A percentile compares a stretch with the other conserved stretches of the same genome.
phyloP scores from a whole-genome alignment of 345 rosid genomes.

The Viola odorata region DNA sequence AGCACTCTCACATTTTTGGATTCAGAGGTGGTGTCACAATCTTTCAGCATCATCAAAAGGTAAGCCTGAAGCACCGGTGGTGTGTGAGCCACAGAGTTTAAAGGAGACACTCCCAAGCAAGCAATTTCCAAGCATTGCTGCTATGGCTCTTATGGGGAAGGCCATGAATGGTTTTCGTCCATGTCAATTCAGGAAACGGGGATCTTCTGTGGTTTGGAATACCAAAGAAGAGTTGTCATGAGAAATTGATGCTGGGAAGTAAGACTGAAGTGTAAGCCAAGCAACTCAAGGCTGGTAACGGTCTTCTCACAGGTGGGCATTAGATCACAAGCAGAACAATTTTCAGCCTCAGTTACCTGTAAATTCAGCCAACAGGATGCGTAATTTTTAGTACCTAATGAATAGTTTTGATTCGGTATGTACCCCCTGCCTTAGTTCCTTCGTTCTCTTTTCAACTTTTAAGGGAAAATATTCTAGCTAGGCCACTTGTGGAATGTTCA shows the following conservation, averaged over 20 bases:
- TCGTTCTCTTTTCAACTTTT: not conserved
- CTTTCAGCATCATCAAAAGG: slow-evolving; percentile 15
- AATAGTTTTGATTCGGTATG: slow-evolving; percentile 7
- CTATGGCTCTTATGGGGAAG: slow-evolving; percentile 98
- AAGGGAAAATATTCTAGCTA: too few relatives aligned
- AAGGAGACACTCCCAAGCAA: slow-evolving; percentile 36
- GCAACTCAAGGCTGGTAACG: slow-evolving; percentile 1
- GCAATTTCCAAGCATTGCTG: slow-evolving; percentile 83
- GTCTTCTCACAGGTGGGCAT: too few relatives aligned
- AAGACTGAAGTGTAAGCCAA: not conserved
- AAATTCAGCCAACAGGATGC: slow-evolving; percentile 7
- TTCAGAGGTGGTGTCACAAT: slow-evolving; percentile 62
- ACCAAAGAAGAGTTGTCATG: slow-evolving; percentile 14
- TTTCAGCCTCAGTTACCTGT: not conserved
- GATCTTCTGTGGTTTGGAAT: slow-evolving; percentile 62
- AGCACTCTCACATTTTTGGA: slow-evolving; percentile 53
- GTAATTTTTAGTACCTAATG: slow-evolving; percentile 12
- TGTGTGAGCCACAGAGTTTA: slow-evolving; percentile 36
- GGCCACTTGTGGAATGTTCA: not conserved
- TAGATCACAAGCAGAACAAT: not conserved
- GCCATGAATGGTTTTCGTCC: slow-evolving; percentile 60
- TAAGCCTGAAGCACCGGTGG: slow-evolving; percentile 21
- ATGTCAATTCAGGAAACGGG: slow-evolving; percentile 43
- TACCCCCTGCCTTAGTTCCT: slow-evolving; percentile 2
- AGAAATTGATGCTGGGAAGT: slow-evolving; percentile 2